Evolutionary conservation across 768 basidiomycete species (phyloP).

Genomic region (Suillus cothurnatus): DNA sequence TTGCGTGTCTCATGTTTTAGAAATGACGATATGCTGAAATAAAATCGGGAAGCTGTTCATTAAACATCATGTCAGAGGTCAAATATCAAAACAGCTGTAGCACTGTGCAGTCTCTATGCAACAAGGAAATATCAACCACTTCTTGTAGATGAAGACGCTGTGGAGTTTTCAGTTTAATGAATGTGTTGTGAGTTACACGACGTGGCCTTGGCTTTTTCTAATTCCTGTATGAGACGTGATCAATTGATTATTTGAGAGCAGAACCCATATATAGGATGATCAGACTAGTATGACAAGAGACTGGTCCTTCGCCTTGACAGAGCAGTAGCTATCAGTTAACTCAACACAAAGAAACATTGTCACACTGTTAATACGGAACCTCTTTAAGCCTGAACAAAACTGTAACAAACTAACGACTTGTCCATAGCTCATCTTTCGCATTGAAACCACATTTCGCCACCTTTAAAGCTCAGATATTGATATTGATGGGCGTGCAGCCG

Average conservation of each 20-base stretch:
- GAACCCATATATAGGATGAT: neutral
- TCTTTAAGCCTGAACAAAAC: neutral
- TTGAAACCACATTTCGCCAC: neutral
- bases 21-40: too few relatives aligned
- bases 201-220: neutral
- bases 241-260: neutral
- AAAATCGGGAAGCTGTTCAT: too few relatives aligned
- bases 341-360: neutral
- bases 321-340: neutral
- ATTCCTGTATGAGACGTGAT: neutral
- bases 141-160: neutral
- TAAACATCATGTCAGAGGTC: too few relatives aligned
- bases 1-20: too few relatives aligned
- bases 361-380: neutral
- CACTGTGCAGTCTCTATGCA: too few relatives aligned
- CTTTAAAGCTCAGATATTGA: conserved; percentile 1
- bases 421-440: neutral
- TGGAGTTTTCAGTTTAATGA: neutral
- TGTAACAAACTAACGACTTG: neutral
- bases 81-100: too few relatives aligned
- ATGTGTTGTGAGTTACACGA: neutral
- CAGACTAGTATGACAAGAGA: neutral
- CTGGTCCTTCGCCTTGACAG: neutral
- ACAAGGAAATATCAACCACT: neutral
- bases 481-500: conserved; percentile 12